These are phyloP conservation scores for Aspergillus fumigatiaffinis DNA, from an alignment of 2,329 filamentous ascomycete species.

Conservation along the genomic window DNA sequence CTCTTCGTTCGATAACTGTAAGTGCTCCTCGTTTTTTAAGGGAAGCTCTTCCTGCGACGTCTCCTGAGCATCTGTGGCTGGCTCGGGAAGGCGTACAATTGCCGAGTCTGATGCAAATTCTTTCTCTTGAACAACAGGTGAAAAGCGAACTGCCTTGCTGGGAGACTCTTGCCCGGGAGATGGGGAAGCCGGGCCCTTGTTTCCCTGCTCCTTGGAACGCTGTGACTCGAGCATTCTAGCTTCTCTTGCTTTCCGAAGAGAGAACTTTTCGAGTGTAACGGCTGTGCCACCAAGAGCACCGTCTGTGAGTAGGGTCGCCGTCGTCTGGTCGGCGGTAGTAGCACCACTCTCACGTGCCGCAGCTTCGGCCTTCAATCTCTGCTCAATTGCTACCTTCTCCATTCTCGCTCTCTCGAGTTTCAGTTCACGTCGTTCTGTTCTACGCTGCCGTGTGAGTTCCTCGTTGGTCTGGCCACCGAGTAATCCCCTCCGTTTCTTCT, in stretches of 20 bases:
- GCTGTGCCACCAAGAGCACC: constrained; percentile 15
- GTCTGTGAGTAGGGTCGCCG: constrained; percentile 10
- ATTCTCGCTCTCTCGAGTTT: constrained; percentile 90
- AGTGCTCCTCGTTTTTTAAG: constrained; percentile 65
- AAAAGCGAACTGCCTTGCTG: constrained; percentile 66
- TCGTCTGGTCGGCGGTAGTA: constrained; percentile 8
- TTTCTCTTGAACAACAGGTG: constrained; percentile 62
- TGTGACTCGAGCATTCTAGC: constrained; percentile 23
- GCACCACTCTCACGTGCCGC: constrained; percentile 26
- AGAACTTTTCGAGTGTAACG: constrained; percentile 28
- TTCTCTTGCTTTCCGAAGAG: constrained; percentile 32
- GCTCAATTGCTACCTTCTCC: constrained; percentile 78
- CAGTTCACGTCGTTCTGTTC: constrained; percentile 75
- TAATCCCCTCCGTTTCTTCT: constrained; percentile 67
- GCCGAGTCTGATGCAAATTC: constrained; percentile 46
- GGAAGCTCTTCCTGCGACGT: constrained; percentile 22
- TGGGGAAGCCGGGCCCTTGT: constrained; percentile 1
- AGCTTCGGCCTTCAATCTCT: constrained; percentile 58
- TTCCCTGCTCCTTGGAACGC: constrained; percentile 13
- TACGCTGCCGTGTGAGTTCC: constrained; percentile 69
- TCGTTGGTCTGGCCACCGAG: constrained; percentile 70
- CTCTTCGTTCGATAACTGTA: constrained; percentile 88
- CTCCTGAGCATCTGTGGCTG: constrained; percentile 2
- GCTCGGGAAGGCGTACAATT: constrained; percentile 12
- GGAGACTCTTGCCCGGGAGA: constrained; percentile 10